Evolutionary conservation across 768 basidiomycete genomes (phyloP).

Genomic region (Russula griseocarnosa): DNA sequence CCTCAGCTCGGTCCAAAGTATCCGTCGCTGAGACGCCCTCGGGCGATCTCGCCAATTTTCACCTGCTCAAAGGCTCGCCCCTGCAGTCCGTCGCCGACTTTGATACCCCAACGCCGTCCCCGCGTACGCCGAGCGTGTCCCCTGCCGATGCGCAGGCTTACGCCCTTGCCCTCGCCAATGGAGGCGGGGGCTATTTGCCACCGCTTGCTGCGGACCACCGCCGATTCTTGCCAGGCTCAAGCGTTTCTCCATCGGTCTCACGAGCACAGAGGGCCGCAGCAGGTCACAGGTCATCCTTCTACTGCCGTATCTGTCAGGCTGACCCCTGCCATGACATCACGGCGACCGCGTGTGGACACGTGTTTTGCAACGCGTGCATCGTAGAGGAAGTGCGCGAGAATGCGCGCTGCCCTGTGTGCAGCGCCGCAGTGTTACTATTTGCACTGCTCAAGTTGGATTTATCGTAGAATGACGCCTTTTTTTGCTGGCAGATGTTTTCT

Average conservation of each 20-base stretch:
- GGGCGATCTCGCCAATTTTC: constrained; percentile 29
- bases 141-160: constrained; percentile 16
- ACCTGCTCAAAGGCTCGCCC: constrained; percentile 26
- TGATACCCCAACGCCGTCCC: constrained; percentile 27
- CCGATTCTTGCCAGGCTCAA: constrained; percentile 9
- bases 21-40: constrained; percentile 30
- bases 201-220: constrained; percentile 6
- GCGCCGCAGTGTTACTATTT: constrained; percentile 26
- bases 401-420: constrained; percentile 28
- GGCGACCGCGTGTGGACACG: constrained; percentile 25
- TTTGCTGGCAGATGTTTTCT: neutral
- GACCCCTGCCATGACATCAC: constrained; percentile 28
- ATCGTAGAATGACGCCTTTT: neutral
- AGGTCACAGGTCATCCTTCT: constrained; percentile 12
- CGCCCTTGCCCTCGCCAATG: neutral
- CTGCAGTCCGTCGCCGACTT: constrained; percentile 23
- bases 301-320: constrained; percentile 23
- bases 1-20: constrained; percentile 21
- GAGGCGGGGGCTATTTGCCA: neutral
- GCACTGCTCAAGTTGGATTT: constrained; percentile 26
- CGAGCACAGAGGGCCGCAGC: constrained; percentile 13
- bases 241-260: constrained; percentile 13
- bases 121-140: constrained; percentile 24
- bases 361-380: constrained; percentile 28
- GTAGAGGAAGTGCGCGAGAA: constrained; percentile 25